These are phyloP conservation scores for Xylariaceae sp. DNA, from an alignment of 2,329 filamentous ascomycete species.

Conservation along the genomic window DNA sequence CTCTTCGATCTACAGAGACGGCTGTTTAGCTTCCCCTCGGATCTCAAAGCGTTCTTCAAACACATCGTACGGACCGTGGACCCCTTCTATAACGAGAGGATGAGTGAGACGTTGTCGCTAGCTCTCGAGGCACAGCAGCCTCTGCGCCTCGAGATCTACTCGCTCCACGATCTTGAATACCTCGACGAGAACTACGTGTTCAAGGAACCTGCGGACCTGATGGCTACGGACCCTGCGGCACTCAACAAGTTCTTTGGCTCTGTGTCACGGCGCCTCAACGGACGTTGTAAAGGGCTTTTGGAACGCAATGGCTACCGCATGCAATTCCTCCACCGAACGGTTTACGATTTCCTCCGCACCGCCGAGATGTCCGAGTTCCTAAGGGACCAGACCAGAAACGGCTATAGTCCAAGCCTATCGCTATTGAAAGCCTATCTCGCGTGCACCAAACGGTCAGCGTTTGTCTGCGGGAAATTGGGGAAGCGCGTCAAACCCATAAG, in stretches of 20 bases:
- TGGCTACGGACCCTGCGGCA: neutral
- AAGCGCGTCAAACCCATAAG: neutral
- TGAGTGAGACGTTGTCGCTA: too few relatives aligned
- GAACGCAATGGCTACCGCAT: constrained; percentile 12
- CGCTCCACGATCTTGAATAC: constrained; percentile 5
- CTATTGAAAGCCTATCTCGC: constrained; percentile 9
- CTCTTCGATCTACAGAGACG: too few relatives aligned
- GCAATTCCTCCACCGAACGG: too few relatives aligned
- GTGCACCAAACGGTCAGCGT: constrained; percentile 10
- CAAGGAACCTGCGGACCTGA: neutral
- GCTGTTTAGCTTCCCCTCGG: too few relatives aligned
- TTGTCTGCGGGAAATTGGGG: neutral
- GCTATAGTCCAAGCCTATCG: constrained; percentile 3
- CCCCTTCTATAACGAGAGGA: too few relatives aligned
- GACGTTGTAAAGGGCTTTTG: constrained; percentile 15
- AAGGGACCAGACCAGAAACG: neutral
- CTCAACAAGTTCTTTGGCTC: constrained; percentile 3
- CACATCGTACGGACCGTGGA: too few relatives aligned
- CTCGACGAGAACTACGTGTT: constrained; percentile 8
- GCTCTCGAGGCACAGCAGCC: constrained; percentile 5
- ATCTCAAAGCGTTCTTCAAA: too few relatives aligned
- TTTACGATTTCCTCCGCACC: too few relatives aligned
- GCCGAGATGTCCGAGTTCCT: constrained; percentile 9
- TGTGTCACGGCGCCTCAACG: constrained; percentile 9
- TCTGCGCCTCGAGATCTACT: constrained; percentile 12